phyloP scores from a whole-genome alignment of 179 eudicot genomes.

The Gypsophila paniculata region DNA sequence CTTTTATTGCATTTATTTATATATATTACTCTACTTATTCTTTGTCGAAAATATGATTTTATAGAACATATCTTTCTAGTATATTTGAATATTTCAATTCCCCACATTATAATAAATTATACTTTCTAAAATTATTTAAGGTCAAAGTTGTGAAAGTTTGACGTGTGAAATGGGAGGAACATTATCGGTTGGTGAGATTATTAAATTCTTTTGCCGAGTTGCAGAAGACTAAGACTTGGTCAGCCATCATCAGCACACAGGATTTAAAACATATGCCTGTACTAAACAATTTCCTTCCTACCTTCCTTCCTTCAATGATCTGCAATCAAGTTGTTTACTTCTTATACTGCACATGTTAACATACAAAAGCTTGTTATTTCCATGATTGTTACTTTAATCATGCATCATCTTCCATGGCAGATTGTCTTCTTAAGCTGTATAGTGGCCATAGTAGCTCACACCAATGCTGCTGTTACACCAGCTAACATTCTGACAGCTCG shows the following conservation, averaged over 20 bases:
- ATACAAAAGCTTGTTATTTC: neutral
- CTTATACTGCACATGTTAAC: neutral
- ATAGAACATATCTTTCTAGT: too few relatives aligned
- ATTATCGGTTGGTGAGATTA: neutral
- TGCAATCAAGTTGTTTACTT: neutral
- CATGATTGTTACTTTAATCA: neutral
- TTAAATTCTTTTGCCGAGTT: neutral
- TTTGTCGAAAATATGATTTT: too few relatives aligned
- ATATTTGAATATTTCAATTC: too few relatives aligned
- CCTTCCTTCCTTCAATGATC: neutral
- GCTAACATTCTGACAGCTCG: conserved; percentile 18
- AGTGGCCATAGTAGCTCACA: neutral
- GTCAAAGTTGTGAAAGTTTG: neutral
- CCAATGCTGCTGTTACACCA: conserved; percentile 13
- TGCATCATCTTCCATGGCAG: conserved; percentile 8
- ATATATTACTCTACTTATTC: too few relatives aligned
- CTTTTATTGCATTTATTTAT: too few relatives aligned
- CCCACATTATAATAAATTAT: neutral
- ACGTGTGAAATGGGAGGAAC: neutral
- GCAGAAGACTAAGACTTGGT: neutral
- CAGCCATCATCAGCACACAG: neutral
- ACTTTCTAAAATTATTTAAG: neutral
- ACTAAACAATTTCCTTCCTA: neutral
- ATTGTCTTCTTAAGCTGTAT: neutral
- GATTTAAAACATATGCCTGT: neutral